phyloP scores from a whole-genome alignment of 495 filamentous ascomycete species.

The Thozetella sp. region DNA sequence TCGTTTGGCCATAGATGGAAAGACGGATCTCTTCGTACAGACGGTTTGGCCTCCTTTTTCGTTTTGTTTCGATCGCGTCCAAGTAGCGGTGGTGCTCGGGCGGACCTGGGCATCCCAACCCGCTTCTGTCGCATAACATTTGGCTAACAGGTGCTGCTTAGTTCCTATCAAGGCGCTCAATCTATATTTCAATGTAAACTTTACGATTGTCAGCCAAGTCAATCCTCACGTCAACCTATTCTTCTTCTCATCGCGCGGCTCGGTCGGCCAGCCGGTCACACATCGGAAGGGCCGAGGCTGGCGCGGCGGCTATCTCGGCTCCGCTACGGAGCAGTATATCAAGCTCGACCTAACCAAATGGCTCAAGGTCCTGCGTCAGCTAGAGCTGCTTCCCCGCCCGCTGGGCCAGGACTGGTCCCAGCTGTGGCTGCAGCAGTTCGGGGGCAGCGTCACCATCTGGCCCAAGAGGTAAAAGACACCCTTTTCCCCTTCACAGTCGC shows the following conservation, averaged over 20 bases:
- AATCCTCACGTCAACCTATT: conserved; percentile 98
- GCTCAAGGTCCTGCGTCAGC: conserved; percentile 88
- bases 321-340: conserved; percentile 90
- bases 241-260: conserved; percentile 93
- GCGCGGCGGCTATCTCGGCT: conserved; percentile 92
- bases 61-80: too few species aligned
- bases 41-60: too few species aligned
- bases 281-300: conserved; percentile 92
- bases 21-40: conserved; percentile 89
- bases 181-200: conserved; percentile 96
- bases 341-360: conserved; percentile 96
- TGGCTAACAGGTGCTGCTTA: too few species aligned
- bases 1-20: conserved; percentile 99
- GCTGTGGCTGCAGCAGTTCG: conserved; percentile 94
- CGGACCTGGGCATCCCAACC: too few species aligned
- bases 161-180: conserved; percentile 94
- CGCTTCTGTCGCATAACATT: too few species aligned
- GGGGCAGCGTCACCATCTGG: conserved; percentile 94
- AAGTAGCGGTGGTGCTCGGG: too few species aligned
- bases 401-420: conserved; percentile 96
- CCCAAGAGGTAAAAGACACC: too few species aligned
- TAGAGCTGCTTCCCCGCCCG: conserved; percentile 87
- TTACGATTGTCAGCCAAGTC: conserved; percentile 93
- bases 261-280: conserved; percentile 90
- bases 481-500: too few species aligned